Evolutionary conservation across 2,329 filamentous ascomycete genomes (phyloP).

Genomic region (Chrysoporthe cubensis): DNA sequence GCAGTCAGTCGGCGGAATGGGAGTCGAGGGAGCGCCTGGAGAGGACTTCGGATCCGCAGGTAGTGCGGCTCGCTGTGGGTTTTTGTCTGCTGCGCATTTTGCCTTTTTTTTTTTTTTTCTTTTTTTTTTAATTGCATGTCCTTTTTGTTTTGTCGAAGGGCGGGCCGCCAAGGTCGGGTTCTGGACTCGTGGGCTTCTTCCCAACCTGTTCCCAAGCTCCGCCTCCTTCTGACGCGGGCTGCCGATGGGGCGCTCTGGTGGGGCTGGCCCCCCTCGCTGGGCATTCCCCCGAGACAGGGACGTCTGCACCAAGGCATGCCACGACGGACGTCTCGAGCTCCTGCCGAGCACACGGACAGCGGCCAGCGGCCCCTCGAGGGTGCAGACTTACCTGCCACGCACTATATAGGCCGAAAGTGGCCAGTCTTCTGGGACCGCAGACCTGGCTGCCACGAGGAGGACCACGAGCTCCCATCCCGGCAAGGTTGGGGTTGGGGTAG

Average conservation of each 20-base stretch:
- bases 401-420: no score
- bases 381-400: no score
- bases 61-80: conserved; percentile 6
- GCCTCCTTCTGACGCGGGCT: background rate
- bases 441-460: background rate
- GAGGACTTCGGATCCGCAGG: conserved; percentile 8
- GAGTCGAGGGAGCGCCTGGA: background rate
- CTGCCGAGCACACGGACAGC: no score
- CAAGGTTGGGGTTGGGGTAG: conserved; percentile 7
- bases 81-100: background rate
- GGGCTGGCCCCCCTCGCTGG: background rate
- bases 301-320: no score
- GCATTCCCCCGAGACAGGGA: conserved; percentile 7
- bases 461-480: background rate
- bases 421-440: background rate
- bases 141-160: no score
- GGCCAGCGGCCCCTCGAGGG: no score
- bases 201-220: no score
- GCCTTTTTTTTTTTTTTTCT: no score
- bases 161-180: no score
- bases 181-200: no score
- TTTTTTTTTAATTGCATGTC: no score
- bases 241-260: background rate
- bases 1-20: background rate
- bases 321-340: background rate